Percentiles rank a stretch among this genome's conserved stretches.
These are phyloP conservation scores for Theobroma grandiflorum DNA, from an alignment of 441 rosid genomes.

Conservation along the genomic window DNA sequence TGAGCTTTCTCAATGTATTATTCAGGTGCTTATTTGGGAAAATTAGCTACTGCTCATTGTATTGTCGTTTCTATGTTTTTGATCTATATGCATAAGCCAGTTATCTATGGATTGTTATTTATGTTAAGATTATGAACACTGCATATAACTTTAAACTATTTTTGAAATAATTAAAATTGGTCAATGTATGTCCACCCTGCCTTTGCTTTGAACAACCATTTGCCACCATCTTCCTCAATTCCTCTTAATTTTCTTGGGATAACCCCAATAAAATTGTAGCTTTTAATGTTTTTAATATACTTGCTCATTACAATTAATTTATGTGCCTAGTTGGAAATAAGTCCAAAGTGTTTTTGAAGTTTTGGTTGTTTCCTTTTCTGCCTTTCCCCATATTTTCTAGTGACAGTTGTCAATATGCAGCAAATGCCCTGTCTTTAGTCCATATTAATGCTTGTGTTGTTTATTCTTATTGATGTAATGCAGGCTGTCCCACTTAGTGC, in stretches of 20 bases:
- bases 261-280: not conserved
- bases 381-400: not conserved
- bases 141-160: not conserved
- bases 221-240: not conserved
- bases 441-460: constrained; percentile 15
- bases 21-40: constrained; percentile 67
- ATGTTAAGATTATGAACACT: not conserved
- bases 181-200: not conserved
- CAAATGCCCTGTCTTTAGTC: not conserved
- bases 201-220: not conserved
- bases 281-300: constrained; percentile 2
- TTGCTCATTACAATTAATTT: constrained; percentile 1
- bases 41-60: not conserved
- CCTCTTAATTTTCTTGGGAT: not conserved
- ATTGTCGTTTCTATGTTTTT: not conserved
- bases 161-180: constrained; percentile 7
- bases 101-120: not conserved
- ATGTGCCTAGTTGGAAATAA: not conserved
- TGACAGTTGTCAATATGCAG: not conserved
- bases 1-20: constrained; percentile 94
- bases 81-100: not conserved
- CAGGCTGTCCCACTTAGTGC: constrained; percentile 99
- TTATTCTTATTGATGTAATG: constrained; percentile 31
- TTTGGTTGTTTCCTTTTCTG: not conserved
- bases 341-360: not conserved